Base-by-base conservation (phyloP, 1,284 basidiomycete genomes). In the Waitea zeae region DNA sequence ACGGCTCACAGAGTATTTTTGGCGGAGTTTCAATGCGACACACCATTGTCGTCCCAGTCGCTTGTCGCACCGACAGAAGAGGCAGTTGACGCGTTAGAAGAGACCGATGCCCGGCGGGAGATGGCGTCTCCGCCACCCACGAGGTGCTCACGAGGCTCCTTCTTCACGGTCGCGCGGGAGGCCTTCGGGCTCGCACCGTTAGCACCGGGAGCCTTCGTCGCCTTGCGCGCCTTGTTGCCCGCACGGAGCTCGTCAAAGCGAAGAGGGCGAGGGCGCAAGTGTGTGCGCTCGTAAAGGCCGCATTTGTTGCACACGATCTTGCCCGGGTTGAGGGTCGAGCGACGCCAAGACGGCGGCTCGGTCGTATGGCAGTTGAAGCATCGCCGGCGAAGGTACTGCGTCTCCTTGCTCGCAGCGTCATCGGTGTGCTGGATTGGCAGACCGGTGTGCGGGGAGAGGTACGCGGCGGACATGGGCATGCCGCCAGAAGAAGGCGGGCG, bases 291-390 rank as follows among this genome's bases (percentile, higher is more conserved):
- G 50, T 86, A 86, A 27, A 86, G 62, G 13, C 81, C 81, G 44
- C 81, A 86, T 61, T 86, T 86, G 67, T 86, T 86, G 65, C 81
- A 86, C 36, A 86, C 82, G 49, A 86, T 86, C 57, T 86, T 86
- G 42, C 81, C 82, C 2, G 79, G 80, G 54, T 82, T 83, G 49
- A 86, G 72, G 5, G 82, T 86, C 20, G 72, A 78, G 26, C 82
- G 70, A 33, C 82, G 73, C 81, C 81, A 86, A 18, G 71, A 76
- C 2, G 82, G 81, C 0, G 82, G 82, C 52, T 86, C 82, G 2
- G 82, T 86, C 14, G 81, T 83, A 50, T 82, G 81, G 57, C 82
- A 86, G 58, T 86, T 86, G 64, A 79, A 81, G 58, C 82, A 86
- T 12, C 80, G 65, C 20, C 82, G 63, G 15, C 81, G 77, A 37